A percentile compares a stretch with the other conserved stretches of the same genome.
Conservation (phyloP, 2,329 filamentous ascomycete genomes). For the Fusarium aywerte region DNA sequence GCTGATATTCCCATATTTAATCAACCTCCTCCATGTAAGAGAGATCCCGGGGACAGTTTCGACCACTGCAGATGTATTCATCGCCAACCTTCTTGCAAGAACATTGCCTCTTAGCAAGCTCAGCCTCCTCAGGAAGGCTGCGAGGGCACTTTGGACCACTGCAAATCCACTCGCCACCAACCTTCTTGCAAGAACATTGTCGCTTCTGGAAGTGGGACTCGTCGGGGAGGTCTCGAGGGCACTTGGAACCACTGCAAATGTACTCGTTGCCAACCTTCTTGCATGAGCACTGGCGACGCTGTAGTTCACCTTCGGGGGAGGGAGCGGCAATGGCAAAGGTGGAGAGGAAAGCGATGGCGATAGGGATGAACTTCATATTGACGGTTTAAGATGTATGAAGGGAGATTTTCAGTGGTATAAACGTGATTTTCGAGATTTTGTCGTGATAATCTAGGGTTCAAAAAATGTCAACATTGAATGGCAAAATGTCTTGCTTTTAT, state of each 20-base stretch:
- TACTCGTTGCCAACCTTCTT: conserved; percentile 13
- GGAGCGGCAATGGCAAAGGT: conserved; percentile 18
- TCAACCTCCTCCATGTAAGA: background rate
- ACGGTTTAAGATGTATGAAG: accelerated
- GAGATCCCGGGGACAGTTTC: background rate
- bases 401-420: accelerated
- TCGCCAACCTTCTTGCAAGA: conserved; percentile 1
- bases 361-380: conserved; percentile 19
- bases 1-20: background rate
- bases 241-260: conserved; percentile 8
- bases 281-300: conserved; percentile 13
- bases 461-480: too few relatives aligned
- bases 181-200: conserved; percentile 14
- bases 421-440: background rate
- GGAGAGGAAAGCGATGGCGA: conserved; percentile 21
- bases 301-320: background rate
- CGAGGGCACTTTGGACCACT: conserved; percentile 2
- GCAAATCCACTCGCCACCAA: conserved; percentile 5
- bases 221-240: background rate
- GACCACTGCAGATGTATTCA: background rate
- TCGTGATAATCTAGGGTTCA: too few relatives aligned
- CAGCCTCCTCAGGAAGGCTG: background rate
- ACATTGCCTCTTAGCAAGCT: background rate
- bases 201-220: background rate
- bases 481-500: background rate